Evolutionary conservation across 805 yeast genomes (phyloP), one percentile per base, ranked within the genome.

Genomic region (Vanderwaltozyma yarrowii): DNA sequence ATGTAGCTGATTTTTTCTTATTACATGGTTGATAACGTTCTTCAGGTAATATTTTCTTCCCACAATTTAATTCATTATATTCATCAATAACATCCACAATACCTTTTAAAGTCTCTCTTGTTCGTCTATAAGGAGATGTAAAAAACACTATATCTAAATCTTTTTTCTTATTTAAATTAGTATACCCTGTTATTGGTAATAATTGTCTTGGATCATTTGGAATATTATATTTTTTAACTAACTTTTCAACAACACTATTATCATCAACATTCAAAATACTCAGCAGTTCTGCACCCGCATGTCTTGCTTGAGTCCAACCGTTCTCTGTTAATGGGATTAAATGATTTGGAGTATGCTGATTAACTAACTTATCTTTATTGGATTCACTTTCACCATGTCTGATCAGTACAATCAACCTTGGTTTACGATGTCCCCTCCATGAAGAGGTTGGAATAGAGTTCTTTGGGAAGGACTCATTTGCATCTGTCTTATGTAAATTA

Each of bases 331-430:
- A 62, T 5, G 80, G 73, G 4, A 88, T 80, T 49, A 71, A 65
- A 61, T 88, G 96, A 58, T 88, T 88, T 1, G 96, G 86, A 1
- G 78, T 73, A 51, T 70, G 69, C 39, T 80, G 67, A 57, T 88
- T 88, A 37, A 88, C 87, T 1, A 76, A 63, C 55, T 88, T 87
- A 60, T 88, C 94, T 40, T 70, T 75, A 61, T 88, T 88, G 8
- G 95, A 94, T 52, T 84, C 94, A 5, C 92, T 80, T 54, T 88
- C 96, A 19, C 96, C 96, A 56, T 88, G 96, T 46, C 96, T 76
- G 11, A 88, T 77, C 20, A 88, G 66, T 36, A 88, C 65, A 20
- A 88, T 85, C 24, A 87, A 67, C 36, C 63, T 48, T n/a, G 63
- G 63, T 76, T 75, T 58, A 7, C 32, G 13, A 12, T 21, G 21